Evolutionary conservation across 2,329 filamentous ascomycete species (phyloP).

Genomic region (Sordariomycetes sp.): DNA sequence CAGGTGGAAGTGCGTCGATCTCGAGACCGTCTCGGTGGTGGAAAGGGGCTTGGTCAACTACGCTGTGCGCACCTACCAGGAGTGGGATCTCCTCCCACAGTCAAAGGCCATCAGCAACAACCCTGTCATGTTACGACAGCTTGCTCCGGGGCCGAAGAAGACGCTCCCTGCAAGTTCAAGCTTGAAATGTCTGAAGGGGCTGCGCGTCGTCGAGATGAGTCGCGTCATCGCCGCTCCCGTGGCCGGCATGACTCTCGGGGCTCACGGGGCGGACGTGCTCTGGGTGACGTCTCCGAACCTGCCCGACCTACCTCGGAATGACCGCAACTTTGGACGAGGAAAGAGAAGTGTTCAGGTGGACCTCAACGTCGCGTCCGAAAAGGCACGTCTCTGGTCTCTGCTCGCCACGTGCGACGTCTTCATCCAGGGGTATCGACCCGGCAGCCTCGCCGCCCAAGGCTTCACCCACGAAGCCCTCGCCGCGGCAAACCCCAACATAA

Average conservation of each 20-base stretch:
- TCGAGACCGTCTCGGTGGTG: slow-evolving; percentile 34
- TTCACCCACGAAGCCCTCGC: slow-evolving; percentile 19
- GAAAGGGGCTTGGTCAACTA: slow-evolving; percentile 32
- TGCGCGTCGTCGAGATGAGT: slow-evolving; percentile 63
- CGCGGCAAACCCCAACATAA: slow-evolving; percentile 27
- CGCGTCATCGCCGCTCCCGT: slow-evolving; percentile 64
- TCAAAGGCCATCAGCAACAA: slow-evolving; percentile 30
- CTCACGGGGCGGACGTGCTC: slow-evolving; percentile 62
- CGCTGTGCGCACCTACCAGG: slow-evolving; percentile 34
- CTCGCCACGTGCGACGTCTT: slow-evolving; percentile 53
- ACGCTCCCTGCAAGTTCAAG: neutral
- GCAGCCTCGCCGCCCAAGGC: slow-evolving; percentile 34
- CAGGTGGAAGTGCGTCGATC: slow-evolving; percentile 31
- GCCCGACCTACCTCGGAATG: slow-evolving; percentile 56
- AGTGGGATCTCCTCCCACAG: slow-evolving; percentile 43
- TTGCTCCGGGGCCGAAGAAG: slow-evolving; percentile 12
- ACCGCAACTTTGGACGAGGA: slow-evolving; percentile 57
- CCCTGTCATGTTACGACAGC: slow-evolving; percentile 32
- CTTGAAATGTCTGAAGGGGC: slow-evolving; percentile 36
- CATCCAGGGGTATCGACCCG: slow-evolving; percentile 55
- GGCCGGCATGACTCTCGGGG: slow-evolving; percentile 58
- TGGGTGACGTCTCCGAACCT: slow-evolving; percentile 57
- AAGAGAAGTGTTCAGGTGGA: slow-evolving; percentile 56
- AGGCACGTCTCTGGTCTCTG: slow-evolving; percentile 42
- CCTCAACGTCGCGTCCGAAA: slow-evolving; percentile 39